Evolutionary conservation across 345 rosid genomes (phyloP).

Genomic region (Eucalyptus fibrosa): DNA sequence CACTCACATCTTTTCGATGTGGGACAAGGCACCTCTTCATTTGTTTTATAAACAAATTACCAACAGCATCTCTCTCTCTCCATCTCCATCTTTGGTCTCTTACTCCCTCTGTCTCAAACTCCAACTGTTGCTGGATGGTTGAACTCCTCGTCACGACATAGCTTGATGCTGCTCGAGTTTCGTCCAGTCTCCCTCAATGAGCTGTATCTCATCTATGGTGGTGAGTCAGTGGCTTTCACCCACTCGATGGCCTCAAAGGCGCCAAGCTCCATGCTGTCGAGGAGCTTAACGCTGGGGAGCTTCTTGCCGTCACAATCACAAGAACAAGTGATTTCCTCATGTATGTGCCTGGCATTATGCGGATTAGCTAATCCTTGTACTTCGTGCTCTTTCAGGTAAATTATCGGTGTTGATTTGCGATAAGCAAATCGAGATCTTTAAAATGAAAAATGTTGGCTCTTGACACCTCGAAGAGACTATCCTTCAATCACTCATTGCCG

Average conservation of each 20-base stretch:
- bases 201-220: background rate
- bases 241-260: background rate
- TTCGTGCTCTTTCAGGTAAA: background rate
- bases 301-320: background rate
- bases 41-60: too few relatives aligned
- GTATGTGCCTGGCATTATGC: background rate
- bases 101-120: background rate
- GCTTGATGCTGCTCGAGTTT: background rate
- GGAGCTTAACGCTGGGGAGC: background rate
- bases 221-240: background rate
- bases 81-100: background rate
- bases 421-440: background rate
- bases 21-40: too few relatives aligned
- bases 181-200: background rate
- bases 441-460: constrained; percentile 29
- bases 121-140: background rate
- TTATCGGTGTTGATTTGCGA: background rate
- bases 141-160: background rate
- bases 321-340: background rate
- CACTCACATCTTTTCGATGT: too few relatives aligned
- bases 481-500: constrained; percentile 37
- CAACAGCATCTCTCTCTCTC: too few relatives aligned
- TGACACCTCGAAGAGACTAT: constrained; percentile 35
- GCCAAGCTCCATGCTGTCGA: background rate
- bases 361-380: background rate